Conservation (phyloP, 148 eudicot species). For the Rheum nobile region DNA sequence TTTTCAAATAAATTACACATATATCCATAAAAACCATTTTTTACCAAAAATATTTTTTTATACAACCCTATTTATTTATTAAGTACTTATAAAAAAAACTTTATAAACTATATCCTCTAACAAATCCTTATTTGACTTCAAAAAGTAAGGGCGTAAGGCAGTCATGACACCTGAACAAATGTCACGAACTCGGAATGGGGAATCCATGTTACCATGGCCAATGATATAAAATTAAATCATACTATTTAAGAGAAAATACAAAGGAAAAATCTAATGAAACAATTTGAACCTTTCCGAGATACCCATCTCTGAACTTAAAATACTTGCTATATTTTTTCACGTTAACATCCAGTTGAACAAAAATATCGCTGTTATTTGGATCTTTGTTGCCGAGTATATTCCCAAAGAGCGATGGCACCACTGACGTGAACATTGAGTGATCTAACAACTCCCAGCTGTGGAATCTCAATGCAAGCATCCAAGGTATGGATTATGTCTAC, state of each 20-base stretch:
- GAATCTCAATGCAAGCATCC: conserved; percentile 96
- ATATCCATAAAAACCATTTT: too few relatives aligned
- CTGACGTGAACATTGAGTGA: conserved; percentile 99
- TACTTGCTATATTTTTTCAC: background rate
- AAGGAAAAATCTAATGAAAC: background rate
- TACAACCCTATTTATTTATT: too few relatives aligned
- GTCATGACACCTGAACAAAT: too few relatives aligned
- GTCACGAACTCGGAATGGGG: background rate
- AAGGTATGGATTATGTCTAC: conserved; percentile 83
- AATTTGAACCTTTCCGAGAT: background rate
- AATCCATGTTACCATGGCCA: background rate
- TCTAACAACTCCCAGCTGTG: conserved; percentile 90
- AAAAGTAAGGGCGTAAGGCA: too few relatives aligned
- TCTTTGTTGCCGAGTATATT: conserved; percentile 92
- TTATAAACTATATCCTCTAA: too few relatives aligned
- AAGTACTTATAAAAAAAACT: too few relatives aligned
- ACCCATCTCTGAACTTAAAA: background rate
- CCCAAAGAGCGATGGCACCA: conserved; percentile 97
- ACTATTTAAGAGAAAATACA: background rate
- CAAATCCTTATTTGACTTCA: too few relatives aligned
- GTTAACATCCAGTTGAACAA: background rate
- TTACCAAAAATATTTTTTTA: too few relatives aligned
- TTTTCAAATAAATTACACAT: too few relatives aligned
- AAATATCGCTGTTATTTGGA: conserved; percentile 20
- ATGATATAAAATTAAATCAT: too few relatives aligned